phyloP scores from a whole-genome alignment of 2,329 filamentous ascomycete species.

The Fusarium torulosum region DNA sequence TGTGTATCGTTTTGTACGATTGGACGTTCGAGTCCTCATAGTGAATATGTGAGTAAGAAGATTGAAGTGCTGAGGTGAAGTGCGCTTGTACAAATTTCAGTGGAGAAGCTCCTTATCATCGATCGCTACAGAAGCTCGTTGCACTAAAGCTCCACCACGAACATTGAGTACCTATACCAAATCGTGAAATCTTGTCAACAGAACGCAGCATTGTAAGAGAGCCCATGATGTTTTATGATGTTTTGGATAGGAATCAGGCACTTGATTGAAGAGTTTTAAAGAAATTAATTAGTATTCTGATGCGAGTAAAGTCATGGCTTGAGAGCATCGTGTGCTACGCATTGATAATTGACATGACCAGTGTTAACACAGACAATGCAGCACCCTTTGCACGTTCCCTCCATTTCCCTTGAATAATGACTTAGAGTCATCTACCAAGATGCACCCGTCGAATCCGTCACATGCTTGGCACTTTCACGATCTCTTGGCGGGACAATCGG shows the following conservation, averaged over 20 bases:
- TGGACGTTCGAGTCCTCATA: constrained; percentile 56
- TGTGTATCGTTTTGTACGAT: constrained; percentile 53
- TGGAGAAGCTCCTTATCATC: constrained; percentile 10
- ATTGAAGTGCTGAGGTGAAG: constrained; percentile 17
- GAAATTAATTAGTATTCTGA: neutral
- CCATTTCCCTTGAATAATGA: no score
- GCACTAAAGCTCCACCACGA: neutral
- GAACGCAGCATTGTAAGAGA: neutral
- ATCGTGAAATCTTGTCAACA: neutral
- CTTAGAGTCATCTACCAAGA: no score
- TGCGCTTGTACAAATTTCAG: constrained; percentile 26
- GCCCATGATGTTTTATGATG: neutral
- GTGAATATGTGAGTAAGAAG: constrained; percentile 16
- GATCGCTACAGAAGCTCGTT: neutral
- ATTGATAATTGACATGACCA: no score
- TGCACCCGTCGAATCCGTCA: no score
- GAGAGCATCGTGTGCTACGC: neutral
- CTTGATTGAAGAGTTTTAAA: neutral
- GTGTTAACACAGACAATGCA: neutral
- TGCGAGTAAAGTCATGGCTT: neutral
- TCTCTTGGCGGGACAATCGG: no score
- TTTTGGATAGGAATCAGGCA: neutral
- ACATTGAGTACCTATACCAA: neutral
- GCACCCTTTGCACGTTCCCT: neutral
- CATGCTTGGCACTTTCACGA: no score